Base-by-base conservation (phyloP, 2,329 filamentous ascomycete species). In the Aspergillus sp. region DNA sequence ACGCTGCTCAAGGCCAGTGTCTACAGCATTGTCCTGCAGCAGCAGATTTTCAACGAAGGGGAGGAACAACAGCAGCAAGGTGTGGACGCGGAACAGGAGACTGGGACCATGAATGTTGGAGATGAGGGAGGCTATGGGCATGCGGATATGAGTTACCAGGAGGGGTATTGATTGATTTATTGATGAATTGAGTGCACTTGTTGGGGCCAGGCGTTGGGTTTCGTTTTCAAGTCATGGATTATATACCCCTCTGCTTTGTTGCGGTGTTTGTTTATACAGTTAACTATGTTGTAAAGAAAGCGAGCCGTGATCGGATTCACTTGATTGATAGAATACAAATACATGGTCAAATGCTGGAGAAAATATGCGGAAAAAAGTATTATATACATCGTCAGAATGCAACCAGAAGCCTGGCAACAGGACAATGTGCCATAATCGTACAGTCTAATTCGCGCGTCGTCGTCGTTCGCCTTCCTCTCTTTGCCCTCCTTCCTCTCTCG, bases 21-120 rank as follows among this genome's bases (percentile, higher is more conserved):
- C 62, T 99, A 99, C 79, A 96, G 90, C 72, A 99, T 99, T 79
- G 93, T 99, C 60, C 76, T 99, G 79, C 93, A 99, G 83, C 93
- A 98, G 83, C 91, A 98, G 83, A 91, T 96, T 68, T 87, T 89
- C 62, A 90, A 88, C 76, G 89, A 75, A 66, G 71, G 70, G 62
- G 71, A 74, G 57, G 68, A 66, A 51, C 66, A 72, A 32, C 70
- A 71, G 51, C 66, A 71, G 45, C 63, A 61, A 42, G 42, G 60
- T 20, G 41, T 55, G 13, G 50, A 61, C 38, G 47, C 44, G 41
- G 64, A 66, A 49, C 58, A 69, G 59, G 64, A 64, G 38, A 36
- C 57, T 57, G 2, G 66, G 65, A 44, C 56, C 56, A 9, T 60
- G 45, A 61, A 60, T 18, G 59, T 60, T 50, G 64, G 65, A 42